Percentiles rank a stretch among this genome's conserved stretches.
phyloP scores from a whole-genome alignment of 2,329 filamentous ascomycete genomes.

The Colletotrichum sp. region DNA sequence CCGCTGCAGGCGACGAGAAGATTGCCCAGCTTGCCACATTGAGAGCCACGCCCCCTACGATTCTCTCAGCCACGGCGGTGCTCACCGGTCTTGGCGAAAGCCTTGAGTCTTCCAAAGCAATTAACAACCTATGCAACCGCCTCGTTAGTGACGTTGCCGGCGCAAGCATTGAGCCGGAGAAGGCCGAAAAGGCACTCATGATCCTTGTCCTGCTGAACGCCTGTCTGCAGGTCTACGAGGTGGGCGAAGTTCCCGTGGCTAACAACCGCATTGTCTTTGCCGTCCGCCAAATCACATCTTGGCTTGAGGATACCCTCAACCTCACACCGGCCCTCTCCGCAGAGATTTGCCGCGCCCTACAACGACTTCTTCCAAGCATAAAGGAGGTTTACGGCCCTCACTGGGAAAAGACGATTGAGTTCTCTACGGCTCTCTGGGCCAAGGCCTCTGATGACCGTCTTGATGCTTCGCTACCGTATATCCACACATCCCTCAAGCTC shows the following conservation, averaged over 20 bases:
- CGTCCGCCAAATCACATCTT: slow-evolving; percentile 77
- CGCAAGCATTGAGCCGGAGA: slow-evolving; percentile 45
- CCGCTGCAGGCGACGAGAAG: slow-evolving; percentile 50
- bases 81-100: slow-evolving; percentile 58
- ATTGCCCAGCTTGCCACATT: slow-evolving; percentile 50
- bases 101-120: slow-evolving; percentile 50
- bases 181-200: slow-evolving; percentile 51
- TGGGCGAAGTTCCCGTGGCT: slow-evolving; percentile 59
- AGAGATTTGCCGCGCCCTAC: slow-evolving; percentile 61
- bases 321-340: slow-evolving; percentile 49
- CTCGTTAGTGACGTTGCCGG: slow-evolving; percentile 66
- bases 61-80: slow-evolving; percentile 54
- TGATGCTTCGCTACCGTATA: slow-evolving; percentile 62
- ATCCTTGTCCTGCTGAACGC: slow-evolving; percentile 61
- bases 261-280: slow-evolving; percentile 81
- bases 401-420: slow-evolving; percentile 73
- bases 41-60: slow-evolving; percentile 50
- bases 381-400: slow-evolving; percentile 86
- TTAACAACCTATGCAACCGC: slow-evolving; percentile 62
- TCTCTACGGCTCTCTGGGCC: slow-evolving; percentile 64
- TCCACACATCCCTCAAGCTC: slow-evolving; percentile 77
- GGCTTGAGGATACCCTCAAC: slow-evolving; percentile 61
- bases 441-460: slow-evolving; percentile 45
- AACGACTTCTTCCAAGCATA: slow-evolving; percentile 73
- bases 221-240: slow-evolving; percentile 56